These are phyloP conservation scores for Ascocoryne sarcoides DNA, from an alignment of 2,329 filamentous ascomycete genomes.

Conservation along the genomic window DNA sequence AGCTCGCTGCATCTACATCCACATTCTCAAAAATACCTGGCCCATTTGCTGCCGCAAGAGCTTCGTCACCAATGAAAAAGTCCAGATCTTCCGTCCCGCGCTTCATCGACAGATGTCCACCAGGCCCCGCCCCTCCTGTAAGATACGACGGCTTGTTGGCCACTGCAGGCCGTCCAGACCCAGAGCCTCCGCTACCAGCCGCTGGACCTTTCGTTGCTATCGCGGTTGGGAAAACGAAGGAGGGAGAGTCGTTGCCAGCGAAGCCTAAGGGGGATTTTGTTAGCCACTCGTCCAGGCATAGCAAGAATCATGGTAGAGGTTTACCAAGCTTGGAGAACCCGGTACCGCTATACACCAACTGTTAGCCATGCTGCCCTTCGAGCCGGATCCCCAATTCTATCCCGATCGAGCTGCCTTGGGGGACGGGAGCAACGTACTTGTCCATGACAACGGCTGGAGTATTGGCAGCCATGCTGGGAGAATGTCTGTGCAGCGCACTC, in stretches of 20 bases:
- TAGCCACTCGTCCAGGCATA: conserved; percentile 7
- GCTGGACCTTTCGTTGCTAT: conserved; percentile 86
- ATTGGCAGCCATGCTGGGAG: conserved; percentile 78
- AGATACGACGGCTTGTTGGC: conserved; percentile 94
- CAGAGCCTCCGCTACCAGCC: conserved; percentile 63
- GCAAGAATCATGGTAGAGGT: conserved; percentile 23
- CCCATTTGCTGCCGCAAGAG: conserved; percentile 71
- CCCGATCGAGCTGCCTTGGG: conserved; percentile 6
- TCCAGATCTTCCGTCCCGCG: conserved; percentile 95
- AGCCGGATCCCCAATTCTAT: neutral
- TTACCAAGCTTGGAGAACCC: conserved; percentile 97
- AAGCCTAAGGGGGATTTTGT: conserved; percentile 56
- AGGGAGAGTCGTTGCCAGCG: conserved; percentile 97
- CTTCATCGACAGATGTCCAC: conserved; percentile 79
- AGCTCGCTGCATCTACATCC: conserved; percentile 5
- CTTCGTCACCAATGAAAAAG: conserved; percentile 98
- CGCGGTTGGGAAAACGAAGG: conserved; percentile 97
- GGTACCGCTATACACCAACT: conserved; percentile 66
- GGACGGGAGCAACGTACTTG: conserved; percentile 66
- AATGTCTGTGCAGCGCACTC: conserved; percentile 21
- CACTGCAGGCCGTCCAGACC: conserved; percentile 81
- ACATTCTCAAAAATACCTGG: conserved; percentile 50
- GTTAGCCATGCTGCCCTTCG: neutral
- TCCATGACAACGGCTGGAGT: conserved; percentile 99
- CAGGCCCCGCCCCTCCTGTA: conserved; percentile 76